These are phyloP conservation scores for Lactifluus hygrophoroides DNA, from an alignment of 768 basidiomycete genomes.

Conservation along the genomic window DNA sequence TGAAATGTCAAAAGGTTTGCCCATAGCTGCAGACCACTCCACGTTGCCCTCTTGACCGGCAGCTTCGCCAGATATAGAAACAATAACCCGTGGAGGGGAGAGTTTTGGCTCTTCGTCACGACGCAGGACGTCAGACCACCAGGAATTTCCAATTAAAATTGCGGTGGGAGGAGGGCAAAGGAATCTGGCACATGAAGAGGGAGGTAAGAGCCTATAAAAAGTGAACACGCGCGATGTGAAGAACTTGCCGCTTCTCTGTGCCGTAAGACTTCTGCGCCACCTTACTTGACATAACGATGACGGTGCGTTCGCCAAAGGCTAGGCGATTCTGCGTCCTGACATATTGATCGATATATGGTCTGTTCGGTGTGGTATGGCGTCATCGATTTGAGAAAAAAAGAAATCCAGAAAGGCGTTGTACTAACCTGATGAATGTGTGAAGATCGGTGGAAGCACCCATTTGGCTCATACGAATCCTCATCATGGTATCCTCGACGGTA, in stretches of 20 bases:
- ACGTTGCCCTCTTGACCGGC: conserved; percentile 77
- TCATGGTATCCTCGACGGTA: conserved; percentile 50
- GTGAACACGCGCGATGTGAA: conserved; percentile 2
- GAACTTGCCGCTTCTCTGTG: conserved; percentile 82
- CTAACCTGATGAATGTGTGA: conserved; percentile 72
- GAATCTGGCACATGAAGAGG: conserved; percentile 44
- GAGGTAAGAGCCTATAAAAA: background rate
- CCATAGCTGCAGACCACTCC: conserved; percentile 81
- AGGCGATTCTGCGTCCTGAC: conserved; percentile 77
- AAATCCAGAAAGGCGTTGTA: background rate
- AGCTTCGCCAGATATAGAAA: conserved; percentile 89
- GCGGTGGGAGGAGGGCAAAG: conserved; percentile 91
- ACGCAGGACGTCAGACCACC: conserved; percentile 82
- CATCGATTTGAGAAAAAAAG: background rate
- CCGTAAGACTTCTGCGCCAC: conserved; percentile 98
- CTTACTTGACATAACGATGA: conserved; percentile 96
- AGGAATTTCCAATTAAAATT: conserved; percentile 87
- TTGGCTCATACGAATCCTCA: conserved; percentile 47
- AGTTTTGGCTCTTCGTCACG: conserved; percentile 68
- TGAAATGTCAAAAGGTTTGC: conserved; percentile 75
- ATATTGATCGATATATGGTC: conserved; percentile 80
- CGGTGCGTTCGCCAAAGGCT: conserved; percentile 85
- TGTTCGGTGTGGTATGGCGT: conserved; percentile 26
- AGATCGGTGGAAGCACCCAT: conserved; percentile 63
- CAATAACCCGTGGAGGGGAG: conserved; percentile 70